Evolutionary conservation across 805 yeast species (phyloP), one percentile per base, ranked within the genome.

Genomic region (Priceomyces fermenticarens): DNA sequence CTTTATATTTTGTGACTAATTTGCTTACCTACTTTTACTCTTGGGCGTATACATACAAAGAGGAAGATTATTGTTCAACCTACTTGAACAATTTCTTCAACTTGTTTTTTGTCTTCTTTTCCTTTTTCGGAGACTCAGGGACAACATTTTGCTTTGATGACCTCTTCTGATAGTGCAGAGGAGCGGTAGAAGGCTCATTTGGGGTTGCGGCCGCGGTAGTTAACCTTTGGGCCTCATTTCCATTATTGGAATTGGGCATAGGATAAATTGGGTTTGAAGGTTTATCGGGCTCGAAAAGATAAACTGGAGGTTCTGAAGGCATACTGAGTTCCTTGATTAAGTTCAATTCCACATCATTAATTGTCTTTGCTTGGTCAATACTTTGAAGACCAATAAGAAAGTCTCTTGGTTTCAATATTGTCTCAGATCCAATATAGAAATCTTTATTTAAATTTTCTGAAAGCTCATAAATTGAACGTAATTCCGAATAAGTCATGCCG

Each of bases 401-500:
- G 45, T 68, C 74, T 12, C 73, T 53, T 4, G 88, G 85, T 8
- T 80, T 78, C 45, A 87, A 63, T 2, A 88, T 62, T 39, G 83
- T 80, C 57, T 86, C 95, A 10, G 90, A 80, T 0, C 98, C 98
- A 43, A 91, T 65, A 45, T 83, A 78, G 12, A 93, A 75, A 45
- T 88, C 96, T 55, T 80, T 83, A 53, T 84, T 78, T 42, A 78
- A 70, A 34, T 73, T 60, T 12, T 67, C 62, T 7, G 88, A 76
- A 35, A 88, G 70, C 47, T 87, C 91, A 51, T 86, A 83, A 3
- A 83, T 81, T 10, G 87, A 75, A 46, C 91, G 76, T 23, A 85
- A 66, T 60, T 93, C 99, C 2, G 90, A 77, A 49, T 83, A 78
- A 0, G 98, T 88, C 14, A 86, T 63, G 7, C 98, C 99, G 15